Evolutionary conservation across 1,284 basidiomycete species (phyloP), one percentile per base, ranked within the genome.

Genomic region (Cryptococcus sp.): DNA sequence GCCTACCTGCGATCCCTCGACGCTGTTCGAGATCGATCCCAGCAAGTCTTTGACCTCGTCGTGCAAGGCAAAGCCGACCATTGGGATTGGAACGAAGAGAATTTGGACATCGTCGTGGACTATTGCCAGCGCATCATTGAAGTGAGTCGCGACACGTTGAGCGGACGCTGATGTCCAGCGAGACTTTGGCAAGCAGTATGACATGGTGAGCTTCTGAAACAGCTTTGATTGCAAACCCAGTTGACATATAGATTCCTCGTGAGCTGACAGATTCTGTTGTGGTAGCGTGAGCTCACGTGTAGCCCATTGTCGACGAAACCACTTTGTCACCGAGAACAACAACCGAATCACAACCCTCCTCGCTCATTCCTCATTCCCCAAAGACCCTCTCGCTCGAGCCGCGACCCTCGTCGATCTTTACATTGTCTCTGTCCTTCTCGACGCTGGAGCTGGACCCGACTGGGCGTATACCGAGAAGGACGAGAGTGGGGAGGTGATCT

Each of bases 401-500:
- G 81, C 82, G 45, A 78, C 88, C 1, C 77, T 91, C 19, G 78
- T 97, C 60, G 93, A 97, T 73, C 80, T 97, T 26, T 94, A 93
- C 75, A 78, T 97, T 51, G 88, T 94, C 18, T 90, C 88, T 5
- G 93, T 97, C 5, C 77, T 97, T 11, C 82, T 97, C 41, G 93
- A 97, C 60, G 93, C 93, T 0, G 93, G 92, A 0, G 93, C 92
- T 0, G 93, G 93, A 0, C 84, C 83, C 54, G 69, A 73, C 16
- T 97, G 93, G 93, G 73, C 72, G 14, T 97, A 87, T 69, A 77
- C 74, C 11, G 91, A 94, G 58, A 71, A 75, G 10, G 62, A 62
- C 28, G 49, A 47, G 12, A 22, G 46, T n/a, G 56, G 50, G 2
- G 21, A 54, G 19, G 49, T 35, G 24, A 38, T 44, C 0, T 73